Evolutionary conservation across 2,329 filamentous ascomycete genomes (phyloP), one percentile per base, ranked within the genome.

Genomic region (Knufia petricola): DNA sequence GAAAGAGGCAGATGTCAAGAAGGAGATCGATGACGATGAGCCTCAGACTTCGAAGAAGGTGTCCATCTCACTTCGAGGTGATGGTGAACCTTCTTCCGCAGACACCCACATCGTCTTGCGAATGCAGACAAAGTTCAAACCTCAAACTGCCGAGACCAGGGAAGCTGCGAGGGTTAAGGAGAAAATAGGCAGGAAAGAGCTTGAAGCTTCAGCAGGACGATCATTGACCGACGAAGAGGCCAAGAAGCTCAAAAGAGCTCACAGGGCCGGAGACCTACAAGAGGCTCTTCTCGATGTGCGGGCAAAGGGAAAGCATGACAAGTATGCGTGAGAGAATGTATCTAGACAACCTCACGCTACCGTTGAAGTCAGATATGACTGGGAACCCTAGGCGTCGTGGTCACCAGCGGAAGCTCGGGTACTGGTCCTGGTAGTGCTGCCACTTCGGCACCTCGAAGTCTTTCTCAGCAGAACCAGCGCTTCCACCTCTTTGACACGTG

Each of bases 41-140:
- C 26, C 6, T 6, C 12, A 6, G 6, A 15, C 24, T 10, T 21
- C 31, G 3, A 56, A 54, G 32, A 52, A 52, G 21, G 42, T 59
- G 8, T 50, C 52, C 7, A 47, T 59, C n/a, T 51, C 53, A 8
- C 47, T 59, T 6, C 55, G 55, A 12, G 57, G 57, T 8, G 57
- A 58, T 31, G 55, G 50, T 8, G 55, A 57, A 26, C 49, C 49
- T 1, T 50, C 41, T 4, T 19, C 31, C 3, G 38, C 46, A 10
- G 30, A 47, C 26, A 51, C 53, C 6, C 37, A 48, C 26, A 20
- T 52, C 31, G 24, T 87, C 43, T 78, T 96, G 59, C 84, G 89
- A 47, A 95, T 96, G 89, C 90, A 96, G 69, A 87, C 90, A 19
- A 76, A 86, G 44, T 96, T 94, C 71, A 95, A 95, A 72, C 89